Evolutionary conservation across 371 early-diverging fungal genomes (phyloP).

Genomic region (Chytridiales sp.): DNA sequence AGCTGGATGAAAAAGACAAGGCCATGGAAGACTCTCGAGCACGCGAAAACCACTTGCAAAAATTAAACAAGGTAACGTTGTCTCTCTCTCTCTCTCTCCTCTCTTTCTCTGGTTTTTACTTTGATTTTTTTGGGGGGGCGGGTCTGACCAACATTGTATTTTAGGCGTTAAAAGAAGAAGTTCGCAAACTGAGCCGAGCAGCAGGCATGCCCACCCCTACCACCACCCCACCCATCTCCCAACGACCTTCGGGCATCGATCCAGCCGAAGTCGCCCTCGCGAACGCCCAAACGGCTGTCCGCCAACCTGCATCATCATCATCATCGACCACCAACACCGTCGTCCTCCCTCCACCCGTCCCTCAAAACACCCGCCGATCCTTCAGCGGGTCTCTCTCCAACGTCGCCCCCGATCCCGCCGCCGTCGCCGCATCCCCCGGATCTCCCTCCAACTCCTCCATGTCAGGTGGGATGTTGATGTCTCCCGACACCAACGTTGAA

Average conservation of each 20-base stretch:
- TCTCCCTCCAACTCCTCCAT: constrained; percentile 5
- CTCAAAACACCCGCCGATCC: constrained; percentile 7
- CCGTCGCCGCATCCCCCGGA: neutral
- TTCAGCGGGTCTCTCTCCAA: constrained; percentile 4
- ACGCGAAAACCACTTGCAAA: constrained; percentile 42
- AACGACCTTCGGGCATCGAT: constrained; percentile 25
- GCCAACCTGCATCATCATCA: neutral
- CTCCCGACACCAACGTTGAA: constrained; percentile 58
- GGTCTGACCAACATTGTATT: neutral
- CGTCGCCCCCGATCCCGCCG: neutral
- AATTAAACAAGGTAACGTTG: constrained; percentile 42
- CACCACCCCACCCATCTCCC: constrained; percentile 25
- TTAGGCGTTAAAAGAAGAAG: constrained; percentile 51
- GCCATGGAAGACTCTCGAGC: constrained; percentile 30
- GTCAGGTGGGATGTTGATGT: neutral
- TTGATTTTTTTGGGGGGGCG: neutral
- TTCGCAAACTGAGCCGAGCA: constrained; percentile 43
- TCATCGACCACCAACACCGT: constrained; percentile 1
- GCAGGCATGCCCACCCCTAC: constrained; percentile 21
- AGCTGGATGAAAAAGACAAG: constrained; percentile 28
- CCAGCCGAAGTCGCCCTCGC: constrained; percentile 27
- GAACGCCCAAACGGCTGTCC: constrained; percentile 5
- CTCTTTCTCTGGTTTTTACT: neutral
- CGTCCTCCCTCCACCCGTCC: neutral
- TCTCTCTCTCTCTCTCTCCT: neutral